Evolutionary conservation across 352 stramenopile species (phyloP).

Genomic region (Pythium sukuiense): DNA sequence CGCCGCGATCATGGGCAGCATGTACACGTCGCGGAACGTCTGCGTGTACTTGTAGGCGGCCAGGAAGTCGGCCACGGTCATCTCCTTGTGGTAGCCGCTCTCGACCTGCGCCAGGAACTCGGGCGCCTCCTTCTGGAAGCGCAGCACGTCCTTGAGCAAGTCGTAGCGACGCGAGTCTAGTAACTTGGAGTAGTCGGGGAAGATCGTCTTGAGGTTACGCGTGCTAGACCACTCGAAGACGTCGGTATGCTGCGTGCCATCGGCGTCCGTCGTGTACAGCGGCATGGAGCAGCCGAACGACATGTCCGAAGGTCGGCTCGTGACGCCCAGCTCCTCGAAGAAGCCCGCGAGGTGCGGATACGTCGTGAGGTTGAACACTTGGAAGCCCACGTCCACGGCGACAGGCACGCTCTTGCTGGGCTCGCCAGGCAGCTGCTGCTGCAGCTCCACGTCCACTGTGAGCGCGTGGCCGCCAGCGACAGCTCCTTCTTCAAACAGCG

Average conservation of each 20-base stretch:
- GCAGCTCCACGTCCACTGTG: conserved; percentile 39
- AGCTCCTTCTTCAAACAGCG: conserved; percentile 44
- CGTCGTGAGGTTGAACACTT: conserved; percentile 91
- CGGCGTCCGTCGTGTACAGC: conserved; percentile 6
- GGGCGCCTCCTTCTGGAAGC: conserved; percentile 28
- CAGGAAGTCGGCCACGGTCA: conserved; percentile 29
- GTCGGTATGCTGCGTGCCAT: conserved; percentile 8
- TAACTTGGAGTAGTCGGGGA: conserved; percentile 17
- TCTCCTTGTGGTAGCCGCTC: conserved; percentile 15
- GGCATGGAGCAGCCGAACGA: conserved; percentile 56
- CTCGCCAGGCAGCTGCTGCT: conserved; percentile 21
- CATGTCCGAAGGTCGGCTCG: conserved; percentile 70
- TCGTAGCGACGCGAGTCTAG: conserved; percentile 24
- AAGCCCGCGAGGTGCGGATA: conserved; percentile 89
- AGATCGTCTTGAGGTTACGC: conserved; percentile 28
- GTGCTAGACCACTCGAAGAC: conserved; percentile 31
- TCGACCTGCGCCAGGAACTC: conserved; percentile 21
- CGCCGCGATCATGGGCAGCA: conserved; percentile 36
- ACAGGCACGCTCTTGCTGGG: conserved; percentile 7
- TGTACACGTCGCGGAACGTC: conserved; percentile 35
- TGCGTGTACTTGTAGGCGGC: conserved; percentile 23
- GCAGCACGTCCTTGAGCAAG: conserved; percentile 29
- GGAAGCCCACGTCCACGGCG: conserved; percentile 86
- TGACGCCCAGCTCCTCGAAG: conserved; percentile 71
- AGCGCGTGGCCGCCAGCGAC: conserved; percentile 49